A percentile compares a stretch with the other conserved stretches of the same genome.
Conservation (phyloP, 192 early-diverging fungal genomes). For the Radiomyces spectabilis region DNA sequence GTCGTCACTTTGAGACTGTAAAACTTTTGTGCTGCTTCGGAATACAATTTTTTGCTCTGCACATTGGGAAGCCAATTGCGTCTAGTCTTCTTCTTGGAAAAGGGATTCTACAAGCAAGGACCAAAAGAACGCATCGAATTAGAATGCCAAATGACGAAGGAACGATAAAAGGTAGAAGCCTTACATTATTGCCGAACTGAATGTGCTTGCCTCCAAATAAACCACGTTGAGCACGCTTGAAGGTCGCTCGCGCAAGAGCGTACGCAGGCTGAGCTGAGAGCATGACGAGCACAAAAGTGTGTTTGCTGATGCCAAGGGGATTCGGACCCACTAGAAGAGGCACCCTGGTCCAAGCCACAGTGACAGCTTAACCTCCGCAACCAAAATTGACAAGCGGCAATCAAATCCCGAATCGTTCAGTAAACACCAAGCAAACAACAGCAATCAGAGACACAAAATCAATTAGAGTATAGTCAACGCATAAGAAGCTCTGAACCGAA, state of each 20-base stretch:
- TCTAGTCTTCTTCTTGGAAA: conserved; percentile 66
- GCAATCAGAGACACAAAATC: too few species aligned
- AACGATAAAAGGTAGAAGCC: neutral
- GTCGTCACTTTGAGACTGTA: conserved; percentile 59
- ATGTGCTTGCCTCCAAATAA: conserved; percentile 52
- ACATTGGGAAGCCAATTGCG: conserved; percentile 77
- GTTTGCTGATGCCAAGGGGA: too few species aligned
- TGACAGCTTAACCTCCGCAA: too few species aligned
- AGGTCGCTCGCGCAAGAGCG: conserved; percentile 39
- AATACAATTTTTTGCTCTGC: conserved; percentile 57
- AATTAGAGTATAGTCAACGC: too few species aligned
- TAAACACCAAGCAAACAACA: too few species aligned
- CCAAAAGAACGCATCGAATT: neutral
- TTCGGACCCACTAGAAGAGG: too few species aligned
- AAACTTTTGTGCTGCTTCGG: conserved; percentile 48
- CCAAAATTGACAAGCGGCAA: too few species aligned
- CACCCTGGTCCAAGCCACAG: too few species aligned
- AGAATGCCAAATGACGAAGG: too few species aligned
- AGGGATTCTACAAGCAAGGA: conserved; percentile 25
- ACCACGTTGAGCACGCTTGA: conserved; percentile 50
- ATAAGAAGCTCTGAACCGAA: too few species aligned
- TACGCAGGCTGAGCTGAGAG: conserved; percentile 25
- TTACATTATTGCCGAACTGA: conserved; percentile 53
- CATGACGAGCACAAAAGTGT: too few species aligned
- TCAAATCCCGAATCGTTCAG: too few species aligned